These are phyloP conservation scores for Cercis canadensis DNA, from an alignment of 306 rosid species.

Conservation along the genomic window DNA sequence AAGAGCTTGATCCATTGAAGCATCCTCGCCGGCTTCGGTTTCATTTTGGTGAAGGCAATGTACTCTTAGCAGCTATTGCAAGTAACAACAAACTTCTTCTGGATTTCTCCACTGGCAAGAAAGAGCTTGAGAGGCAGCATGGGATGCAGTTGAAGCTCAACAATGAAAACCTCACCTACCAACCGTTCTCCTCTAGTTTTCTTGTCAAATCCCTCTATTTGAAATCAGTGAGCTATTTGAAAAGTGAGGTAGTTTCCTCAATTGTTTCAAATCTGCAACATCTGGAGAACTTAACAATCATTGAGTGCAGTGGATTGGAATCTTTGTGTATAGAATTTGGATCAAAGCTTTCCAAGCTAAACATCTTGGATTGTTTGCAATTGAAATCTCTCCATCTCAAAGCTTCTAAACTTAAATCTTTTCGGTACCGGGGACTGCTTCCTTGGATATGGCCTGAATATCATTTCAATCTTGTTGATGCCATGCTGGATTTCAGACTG, in stretches of 20 bases:
- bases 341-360: constrained; percentile 55
- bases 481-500: constrained; percentile 74
- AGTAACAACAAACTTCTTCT: constrained; percentile 59
- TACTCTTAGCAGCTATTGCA: constrained; percentile 55
- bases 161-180: constrained; percentile 31
- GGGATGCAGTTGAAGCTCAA: constrained; percentile 47
- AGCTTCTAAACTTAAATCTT: constrained; percentile 57
- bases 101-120: constrained; percentile 54
- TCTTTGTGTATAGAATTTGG: constrained; percentile 53
- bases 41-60: constrained; percentile 46
- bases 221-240: constrained; percentile 59
- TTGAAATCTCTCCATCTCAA: constrained; percentile 56
- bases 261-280: constrained; percentile 53
- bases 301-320: constrained; percentile 61
- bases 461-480: constrained; percentile 73
- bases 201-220: constrained; percentile 63
- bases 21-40: constrained; percentile 64
- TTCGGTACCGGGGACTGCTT: constrained; percentile 60
- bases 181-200: constrained; percentile 46
- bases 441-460: constrained; percentile 59
- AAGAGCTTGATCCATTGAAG: constrained; percentile 56
- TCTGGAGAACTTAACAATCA: constrained; percentile 67
- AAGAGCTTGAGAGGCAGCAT: constrained; percentile 43
- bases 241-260: constrained; percentile 55
- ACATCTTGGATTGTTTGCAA: constrained; percentile 63